phyloP scores from a whole-genome alignment of 1,284 basidiomycete species.

The Leccinum huronense region DNA sequence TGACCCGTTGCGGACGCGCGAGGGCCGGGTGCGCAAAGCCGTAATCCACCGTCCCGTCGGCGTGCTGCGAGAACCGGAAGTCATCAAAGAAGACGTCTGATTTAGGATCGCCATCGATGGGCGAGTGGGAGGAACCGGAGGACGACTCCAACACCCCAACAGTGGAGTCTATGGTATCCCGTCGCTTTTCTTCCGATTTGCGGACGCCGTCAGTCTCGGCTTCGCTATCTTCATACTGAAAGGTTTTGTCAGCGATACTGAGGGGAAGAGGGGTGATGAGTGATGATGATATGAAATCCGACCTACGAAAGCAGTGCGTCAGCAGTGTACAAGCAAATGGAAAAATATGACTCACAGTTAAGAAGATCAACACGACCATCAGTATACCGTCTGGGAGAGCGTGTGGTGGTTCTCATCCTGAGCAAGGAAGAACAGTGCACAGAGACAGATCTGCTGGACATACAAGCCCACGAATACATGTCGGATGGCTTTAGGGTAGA shows the following conservation, averaged over 20 bases:
- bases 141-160: slow-evolving; percentile 6
- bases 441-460: slow-evolving; percentile 75
- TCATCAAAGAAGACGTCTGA: slow-evolving; percentile 25
- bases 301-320: slow-evolving; percentile 40
- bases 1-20: slow-evolving; percentile 65
- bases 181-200: slow-evolving; percentile 17
- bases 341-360: slow-evolving; percentile 59
- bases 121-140: slow-evolving; percentile 12
- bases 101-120: slow-evolving; percentile 3
- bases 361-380: slow-evolving; percentile 79
- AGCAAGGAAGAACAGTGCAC: slow-evolving; percentile 86
- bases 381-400: slow-evolving; percentile 74
- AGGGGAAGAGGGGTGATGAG: slow-evolving; percentile 70
- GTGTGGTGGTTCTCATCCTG: slow-evolving; percentile 47
- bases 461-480: slow-evolving; percentile 95
- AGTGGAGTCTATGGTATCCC: slow-evolving; percentile 16
- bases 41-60: slow-evolving; percentile 38
- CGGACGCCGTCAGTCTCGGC: slow-evolving; percentile 27
- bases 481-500: slow-evolving; percentile 93
- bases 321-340: not conserved
- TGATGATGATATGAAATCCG: slow-evolving; percentile 64
- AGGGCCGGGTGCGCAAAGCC: slow-evolving; percentile 83
- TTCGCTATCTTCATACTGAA: slow-evolving; percentile 34
- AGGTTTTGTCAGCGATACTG: slow-evolving; percentile 71
- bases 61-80: slow-evolving; percentile 19